Evolutionary conservation across 805 yeast genomes (phyloP).

Genomic region (Torulaspora indica): DNA sequence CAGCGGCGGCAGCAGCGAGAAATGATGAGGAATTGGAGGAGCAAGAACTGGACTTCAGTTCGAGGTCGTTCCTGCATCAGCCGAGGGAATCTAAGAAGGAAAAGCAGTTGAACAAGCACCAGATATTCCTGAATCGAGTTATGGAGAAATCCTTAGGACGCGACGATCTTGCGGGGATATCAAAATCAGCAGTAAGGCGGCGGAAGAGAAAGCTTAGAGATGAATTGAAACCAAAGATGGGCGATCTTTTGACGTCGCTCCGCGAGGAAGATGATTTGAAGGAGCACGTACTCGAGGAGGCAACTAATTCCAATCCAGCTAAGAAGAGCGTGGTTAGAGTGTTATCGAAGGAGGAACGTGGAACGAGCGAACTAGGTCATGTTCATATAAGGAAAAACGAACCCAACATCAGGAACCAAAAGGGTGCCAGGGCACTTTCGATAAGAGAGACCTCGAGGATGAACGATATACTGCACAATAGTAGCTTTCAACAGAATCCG

Average conservation of each 20-base stretch:
- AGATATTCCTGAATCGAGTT: conserved; percentile 32
- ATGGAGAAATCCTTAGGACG: conserved; percentile 16
- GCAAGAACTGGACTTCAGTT: conserved; percentile 32
- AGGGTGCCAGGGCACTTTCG: conserved; percentile 52
- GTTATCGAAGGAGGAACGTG: neutral
- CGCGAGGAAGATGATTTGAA: conserved; percentile 34
- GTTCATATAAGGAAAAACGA: conserved; percentile 35
- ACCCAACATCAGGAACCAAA: conserved; percentile 54
- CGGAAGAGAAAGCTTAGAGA: conserved; percentile 60
- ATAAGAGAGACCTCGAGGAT: conserved; percentile 56
- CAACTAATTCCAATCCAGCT: conserved; percentile 6
- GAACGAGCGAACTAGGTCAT: conserved; percentile 17
- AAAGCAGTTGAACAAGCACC: conserved; percentile 41
- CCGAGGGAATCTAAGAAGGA: conserved; percentile 51
- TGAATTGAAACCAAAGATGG: conserved; percentile 61
- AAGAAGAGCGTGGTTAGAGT: conserved; percentile 13
- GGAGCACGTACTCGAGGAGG: conserved; percentile 15
- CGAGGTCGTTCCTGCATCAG: conserved; percentile 48
- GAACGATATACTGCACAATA: conserved; percentile 50
- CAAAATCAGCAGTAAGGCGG: conserved; percentile 61
- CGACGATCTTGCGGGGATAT: conserved; percentile 43
- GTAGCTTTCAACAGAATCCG: conserved; percentile 53
- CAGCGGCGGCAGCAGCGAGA: conserved; percentile 19
- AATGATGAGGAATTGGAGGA: conserved; percentile 7
- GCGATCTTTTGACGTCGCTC: conserved; percentile 54